Percentiles rank a stretch among this genome's conserved stretches.
Conservation (phyloP, 2,329 filamentous ascomycete genomes). For the Aureobasidium zeae region DNA sequence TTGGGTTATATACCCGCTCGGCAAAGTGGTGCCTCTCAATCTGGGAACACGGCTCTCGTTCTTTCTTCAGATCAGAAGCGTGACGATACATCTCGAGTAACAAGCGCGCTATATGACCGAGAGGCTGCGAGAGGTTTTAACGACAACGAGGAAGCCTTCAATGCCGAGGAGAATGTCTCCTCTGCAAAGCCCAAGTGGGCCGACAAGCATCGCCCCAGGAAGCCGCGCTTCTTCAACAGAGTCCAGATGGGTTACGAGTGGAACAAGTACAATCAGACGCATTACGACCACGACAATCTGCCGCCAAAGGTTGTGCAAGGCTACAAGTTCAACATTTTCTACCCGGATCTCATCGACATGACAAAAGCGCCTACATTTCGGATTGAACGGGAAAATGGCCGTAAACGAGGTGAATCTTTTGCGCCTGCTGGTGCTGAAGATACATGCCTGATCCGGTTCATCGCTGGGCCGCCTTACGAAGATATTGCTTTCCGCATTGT, state of each 20-base stretch:
- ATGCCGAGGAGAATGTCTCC: constrained; percentile 72
- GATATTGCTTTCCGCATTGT: constrained; percentile 96
- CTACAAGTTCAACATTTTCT: constrained; percentile 99
- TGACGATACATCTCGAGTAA: constrained; percentile 70
- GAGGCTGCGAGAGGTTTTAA: constrained; percentile 84
- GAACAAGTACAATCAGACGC: constrained; percentile 99
- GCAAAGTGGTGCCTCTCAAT: not conserved
- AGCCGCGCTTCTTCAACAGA: constrained; percentile 94
- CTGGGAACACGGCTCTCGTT: not conserved
- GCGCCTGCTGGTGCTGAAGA: constrained; percentile 92
- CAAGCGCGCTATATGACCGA: constrained; percentile 80
- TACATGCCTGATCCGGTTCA: constrained; percentile 91
- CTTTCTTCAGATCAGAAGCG: constrained; percentile 30
- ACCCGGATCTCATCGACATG: constrained; percentile 93
- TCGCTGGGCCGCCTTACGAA: constrained; percentile 90
- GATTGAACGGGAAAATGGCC: constrained; percentile 86
- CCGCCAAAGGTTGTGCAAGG: constrained; percentile 97
- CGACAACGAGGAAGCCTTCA: constrained; percentile 94
- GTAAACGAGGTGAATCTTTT: constrained; percentile 82
- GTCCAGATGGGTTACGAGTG: constrained; percentile 99
- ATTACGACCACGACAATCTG: constrained; percentile 97
- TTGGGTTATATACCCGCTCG: constrained; percentile 55
- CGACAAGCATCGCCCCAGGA: constrained; percentile 76
- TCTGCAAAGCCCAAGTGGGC: constrained; percentile 65
- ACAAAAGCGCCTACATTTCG: constrained; percentile 89